Evolutionary conservation across 495 filamentous ascomycete species (phyloP).

Genomic region (Elasticomyces elasticus): DNA sequence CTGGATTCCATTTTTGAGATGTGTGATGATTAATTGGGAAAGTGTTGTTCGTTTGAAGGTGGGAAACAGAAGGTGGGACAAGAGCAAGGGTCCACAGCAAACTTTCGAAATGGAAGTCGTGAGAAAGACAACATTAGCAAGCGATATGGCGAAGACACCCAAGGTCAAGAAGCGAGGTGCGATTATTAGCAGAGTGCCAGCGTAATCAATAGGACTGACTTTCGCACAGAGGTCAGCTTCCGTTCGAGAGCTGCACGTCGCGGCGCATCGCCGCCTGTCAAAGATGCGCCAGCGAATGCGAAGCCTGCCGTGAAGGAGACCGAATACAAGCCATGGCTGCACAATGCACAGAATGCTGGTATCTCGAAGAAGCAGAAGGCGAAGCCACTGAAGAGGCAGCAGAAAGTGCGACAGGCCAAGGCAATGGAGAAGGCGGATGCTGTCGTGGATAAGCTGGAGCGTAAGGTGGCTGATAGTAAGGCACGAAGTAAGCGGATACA

Average conservation of each 20-base stretch:
- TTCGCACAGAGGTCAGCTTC: slow-evolving; percentile 10
- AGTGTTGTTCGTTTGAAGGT: too few species aligned
- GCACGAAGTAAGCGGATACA: slow-evolving; percentile 50
- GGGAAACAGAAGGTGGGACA: not conserved
- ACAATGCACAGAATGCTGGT: slow-evolving; percentile 55
- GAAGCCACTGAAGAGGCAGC: slow-evolving; percentile 50
- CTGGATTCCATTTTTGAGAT: too few species aligned
- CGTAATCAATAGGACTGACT: not conserved
- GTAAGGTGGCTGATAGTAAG: slow-evolving; percentile 59
- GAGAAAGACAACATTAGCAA: not conserved
- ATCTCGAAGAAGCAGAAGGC: slow-evolving; percentile 54
- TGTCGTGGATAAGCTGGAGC: slow-evolving; percentile 56
- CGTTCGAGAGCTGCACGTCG: slow-evolving; percentile 22
- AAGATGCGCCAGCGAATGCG: slow-evolving; percentile 48
- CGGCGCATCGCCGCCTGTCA: slow-evolving; percentile 15
- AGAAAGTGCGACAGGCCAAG: slow-evolving; percentile 58
- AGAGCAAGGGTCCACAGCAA: not conserved
- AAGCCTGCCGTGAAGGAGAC: slow-evolving; percentile 45
- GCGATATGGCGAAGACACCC: slow-evolving; percentile 30
- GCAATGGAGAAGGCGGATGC: slow-evolving; percentile 63
- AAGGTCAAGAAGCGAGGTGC: slow-evolving; percentile 26
- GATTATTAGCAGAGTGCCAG: not conserved
- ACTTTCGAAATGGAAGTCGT: not conserved
- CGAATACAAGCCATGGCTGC: slow-evolving; percentile 52
- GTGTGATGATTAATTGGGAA: not conserved